Conservation (phyloP, 2,329 filamentous ascomycete species). For the Ophiostoma ips region DNA sequence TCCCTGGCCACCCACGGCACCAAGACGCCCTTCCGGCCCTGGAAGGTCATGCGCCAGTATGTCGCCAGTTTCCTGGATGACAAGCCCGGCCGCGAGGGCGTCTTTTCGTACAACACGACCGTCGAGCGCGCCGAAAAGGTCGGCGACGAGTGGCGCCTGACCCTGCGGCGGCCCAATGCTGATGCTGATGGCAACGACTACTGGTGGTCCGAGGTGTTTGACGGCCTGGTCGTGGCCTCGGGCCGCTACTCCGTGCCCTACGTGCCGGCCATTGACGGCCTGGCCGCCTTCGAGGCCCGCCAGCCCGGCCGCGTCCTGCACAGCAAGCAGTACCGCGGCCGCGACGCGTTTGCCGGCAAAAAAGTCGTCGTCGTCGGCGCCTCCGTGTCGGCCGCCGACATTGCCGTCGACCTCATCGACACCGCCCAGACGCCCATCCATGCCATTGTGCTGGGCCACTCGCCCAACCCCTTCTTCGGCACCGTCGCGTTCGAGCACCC, state of each 20-base stretch:
- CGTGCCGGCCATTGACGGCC: constrained; percentile 45
- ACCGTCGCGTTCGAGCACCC: constrained; percentile 27
- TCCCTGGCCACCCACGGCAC: constrained; percentile 36
- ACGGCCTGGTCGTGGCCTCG: constrained; percentile 48
- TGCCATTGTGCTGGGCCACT: constrained; percentile 2
- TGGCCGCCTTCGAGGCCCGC: constrained; percentile 38
- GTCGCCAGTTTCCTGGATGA: constrained; percentile 20
- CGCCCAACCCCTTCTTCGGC: constrained; percentile 13
- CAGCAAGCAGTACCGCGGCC: constrained; percentile 54
- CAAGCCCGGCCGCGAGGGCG: constrained; percentile 16
- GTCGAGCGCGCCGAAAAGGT: constrained; percentile 44
- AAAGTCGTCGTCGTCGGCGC: constrained; percentile 39
- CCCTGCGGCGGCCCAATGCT: constrained; percentile 26
- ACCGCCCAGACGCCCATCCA: not conserved
- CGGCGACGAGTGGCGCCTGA: constrained; percentile 36
- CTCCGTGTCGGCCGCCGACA: constrained; percentile 28
- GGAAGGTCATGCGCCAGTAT: constrained; percentile 40
- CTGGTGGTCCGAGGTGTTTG: constrained; percentile 34
- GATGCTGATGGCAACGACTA: constrained; percentile 31
- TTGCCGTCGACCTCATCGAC: constrained; percentile 23
- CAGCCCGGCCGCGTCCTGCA: constrained; percentile 45
- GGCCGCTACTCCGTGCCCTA: constrained; percentile 53
- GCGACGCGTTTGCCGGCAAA: constrained; percentile 16
- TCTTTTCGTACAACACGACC: constrained; percentile 42
- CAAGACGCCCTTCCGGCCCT: constrained; percentile 48